phyloP scores from a whole-genome alignment of 352 stramenopile species.

The Nothophytophthora sp. region DNA sequence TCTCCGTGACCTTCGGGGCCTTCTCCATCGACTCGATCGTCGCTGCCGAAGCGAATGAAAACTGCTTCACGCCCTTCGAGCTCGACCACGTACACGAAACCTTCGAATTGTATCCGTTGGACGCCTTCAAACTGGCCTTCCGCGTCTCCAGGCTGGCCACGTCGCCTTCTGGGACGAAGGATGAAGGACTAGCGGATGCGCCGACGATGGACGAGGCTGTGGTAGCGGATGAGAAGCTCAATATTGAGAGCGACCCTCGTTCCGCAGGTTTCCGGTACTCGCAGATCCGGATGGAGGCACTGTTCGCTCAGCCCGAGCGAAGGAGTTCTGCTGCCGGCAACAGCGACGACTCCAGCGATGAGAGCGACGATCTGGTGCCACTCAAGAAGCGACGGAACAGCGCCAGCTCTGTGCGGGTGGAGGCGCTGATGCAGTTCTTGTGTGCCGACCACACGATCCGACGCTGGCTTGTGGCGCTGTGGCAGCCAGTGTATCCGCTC shows the following conservation, averaged over 20 bases:
- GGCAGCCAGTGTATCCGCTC: conserved; percentile 57
- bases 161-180: conserved; percentile 1
- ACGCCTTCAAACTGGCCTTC: conserved; percentile 73
- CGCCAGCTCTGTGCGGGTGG: conserved; percentile 10
- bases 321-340: conserved; percentile 8
- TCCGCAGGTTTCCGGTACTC: conserved; percentile 71
- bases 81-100: conserved; percentile 26
- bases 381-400: conserved; percentile 22
- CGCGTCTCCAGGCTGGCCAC: conserved; percentile 39
- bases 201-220: not conserved
- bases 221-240: conserved; percentile 20
- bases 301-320: conserved; percentile 51
- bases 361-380: conserved; percentile 18
- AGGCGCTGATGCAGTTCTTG: conserved; percentile 24
- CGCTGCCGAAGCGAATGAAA: conserved; percentile 40
- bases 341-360: conserved; percentile 21
- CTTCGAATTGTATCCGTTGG: conserved; percentile 35
- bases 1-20: conserved; percentile 58
- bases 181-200: conserved; percentile 2
- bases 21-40: conserved; percentile 37
- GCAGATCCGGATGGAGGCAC: conserved; percentile 75
- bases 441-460: conserved; percentile 29
- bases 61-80: conserved; percentile 40
- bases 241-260: conserved; percentile 44
- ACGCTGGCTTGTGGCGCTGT: conserved; percentile 27